Evolutionary conservation across 345 rosid species (phyloP).

Genomic region (Syzygium aqueum): DNA sequence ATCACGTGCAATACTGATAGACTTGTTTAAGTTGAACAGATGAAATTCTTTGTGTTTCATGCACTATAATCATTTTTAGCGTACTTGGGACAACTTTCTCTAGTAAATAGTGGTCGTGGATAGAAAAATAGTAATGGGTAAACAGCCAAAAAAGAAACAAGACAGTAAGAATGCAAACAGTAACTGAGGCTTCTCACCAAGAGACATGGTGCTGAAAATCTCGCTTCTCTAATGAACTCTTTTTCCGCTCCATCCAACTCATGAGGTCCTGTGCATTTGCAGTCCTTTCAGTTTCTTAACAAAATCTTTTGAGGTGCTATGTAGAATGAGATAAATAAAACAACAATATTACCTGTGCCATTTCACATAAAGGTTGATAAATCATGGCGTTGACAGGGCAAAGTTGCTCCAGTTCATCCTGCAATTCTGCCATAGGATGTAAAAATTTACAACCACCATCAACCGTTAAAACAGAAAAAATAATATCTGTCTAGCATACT

Average conservation of each 20-base stretch:
- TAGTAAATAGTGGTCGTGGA: background rate
- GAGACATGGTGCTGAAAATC: constrained; percentile 78
- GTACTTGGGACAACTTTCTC: background rate
- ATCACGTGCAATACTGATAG: background rate
- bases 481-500: constrained; percentile 36
- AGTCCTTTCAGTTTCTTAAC: constrained; percentile 3
- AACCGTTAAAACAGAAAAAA: background rate
- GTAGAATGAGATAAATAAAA: background rate
- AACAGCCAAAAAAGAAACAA: background rate
- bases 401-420: constrained; percentile 58
- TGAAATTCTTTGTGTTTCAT: background rate
- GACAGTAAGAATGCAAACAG: background rate
- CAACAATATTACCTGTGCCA: constrained; percentile 41
- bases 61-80: background rate
- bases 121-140: background rate
- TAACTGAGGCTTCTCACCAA: constrained; percentile 32
- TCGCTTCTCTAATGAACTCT: constrained; percentile 51
- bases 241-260: constrained; percentile 64
- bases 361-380: constrained; percentile 77
- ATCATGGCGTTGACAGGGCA: constrained; percentile 32
- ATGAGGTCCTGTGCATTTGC: constrained; percentile 44
- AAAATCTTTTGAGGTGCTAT: background rate
- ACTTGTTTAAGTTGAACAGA: background rate
- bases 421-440: constrained; percentile 45
- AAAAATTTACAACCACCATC: constrained; percentile 14